Evolutionary conservation across 805 yeast genomes (phyloP).

Genomic region (Torulaspora microellipsoides): DNA sequence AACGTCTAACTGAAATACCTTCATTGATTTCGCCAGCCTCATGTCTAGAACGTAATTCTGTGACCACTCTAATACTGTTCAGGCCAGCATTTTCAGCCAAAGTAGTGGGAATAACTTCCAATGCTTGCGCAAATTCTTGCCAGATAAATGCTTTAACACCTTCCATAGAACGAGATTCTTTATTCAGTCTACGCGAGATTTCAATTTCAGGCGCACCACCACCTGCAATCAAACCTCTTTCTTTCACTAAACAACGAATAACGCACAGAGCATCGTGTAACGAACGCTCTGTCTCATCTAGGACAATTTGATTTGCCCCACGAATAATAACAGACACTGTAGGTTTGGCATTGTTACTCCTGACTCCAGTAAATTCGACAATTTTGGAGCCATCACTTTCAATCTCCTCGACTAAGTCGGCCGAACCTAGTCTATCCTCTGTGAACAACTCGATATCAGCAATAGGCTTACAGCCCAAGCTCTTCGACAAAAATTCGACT

Average conservation of each 20-base stretch:
- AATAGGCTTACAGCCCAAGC: conserved; percentile 91
- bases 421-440: conserved; percentile 88
- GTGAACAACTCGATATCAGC: conserved; percentile 92
- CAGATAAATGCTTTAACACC: conserved; percentile 90
- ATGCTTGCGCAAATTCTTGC: conserved; percentile 86
- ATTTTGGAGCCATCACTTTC: conserved; percentile 87
- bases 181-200: conserved; percentile 66
- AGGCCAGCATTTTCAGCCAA: conserved; percentile 94
- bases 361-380: conserved; percentile 81
- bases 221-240: conserved; percentile 90
- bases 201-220: conserved; percentile 99
- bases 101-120: conserved; percentile 90
- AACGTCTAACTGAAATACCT: conserved; percentile 93
- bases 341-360: conserved; percentile 36
- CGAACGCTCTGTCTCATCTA: conserved; percentile 97
- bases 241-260: conserved; percentile 81
- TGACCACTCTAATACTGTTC: conserved; percentile 84
- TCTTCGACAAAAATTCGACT: conserved; percentile 76
- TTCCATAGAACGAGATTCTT: conserved; percentile 65
- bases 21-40: conserved; percentile 87
- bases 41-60: conserved; percentile 87
- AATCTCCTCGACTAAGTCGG: conserved; percentile 87
- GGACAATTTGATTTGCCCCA: conserved; percentile 86
- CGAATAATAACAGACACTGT: conserved; percentile 89
- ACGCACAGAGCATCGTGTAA: conserved; percentile 97